Evolutionary conservation across 1,139 yeast genomes (phyloP).

Genomic region (Pichia sp.): DNA sequence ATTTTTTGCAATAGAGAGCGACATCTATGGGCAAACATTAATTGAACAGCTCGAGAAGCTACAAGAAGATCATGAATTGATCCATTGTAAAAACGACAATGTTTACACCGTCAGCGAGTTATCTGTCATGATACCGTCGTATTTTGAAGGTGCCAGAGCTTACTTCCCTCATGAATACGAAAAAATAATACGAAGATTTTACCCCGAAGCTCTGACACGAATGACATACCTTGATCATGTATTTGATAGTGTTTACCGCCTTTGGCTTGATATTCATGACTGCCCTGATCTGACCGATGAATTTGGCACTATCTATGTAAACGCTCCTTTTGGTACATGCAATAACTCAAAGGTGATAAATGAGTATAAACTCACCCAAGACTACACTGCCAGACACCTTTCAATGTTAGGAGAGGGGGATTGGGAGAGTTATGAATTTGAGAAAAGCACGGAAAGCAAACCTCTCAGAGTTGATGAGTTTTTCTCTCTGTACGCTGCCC

Average conservation of each 20-base stretch:
- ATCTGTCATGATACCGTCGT: slow-evolving; percentile 41
- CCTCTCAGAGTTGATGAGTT: slow-evolving; percentile 30
- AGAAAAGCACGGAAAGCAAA: slow-evolving; percentile 21
- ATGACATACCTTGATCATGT: slow-evolving; percentile 22
- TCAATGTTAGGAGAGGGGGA: slow-evolving; percentile 16
- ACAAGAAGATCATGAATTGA: slow-evolving; percentile 31
- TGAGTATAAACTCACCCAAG: slow-evolving; percentile 23
- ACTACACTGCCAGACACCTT: slow-evolving; percentile 25
- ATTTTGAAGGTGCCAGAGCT: slow-evolving; percentile 51
- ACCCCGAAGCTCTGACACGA: slow-evolving; percentile 32
- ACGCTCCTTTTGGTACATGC: slow-evolving; percentile 18
- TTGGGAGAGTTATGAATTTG: slow-evolving; percentile 15
- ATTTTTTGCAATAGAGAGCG: slow-evolving; percentile 19
- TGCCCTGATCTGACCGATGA: slow-evolving; percentile 24
- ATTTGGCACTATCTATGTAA: slow-evolving; percentile 13
- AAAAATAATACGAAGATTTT: slow-evolving; percentile 42
- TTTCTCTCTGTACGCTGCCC: slow-evolving; percentile 21
- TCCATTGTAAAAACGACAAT: slow-evolving; percentile 54
- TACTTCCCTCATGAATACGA: slow-evolving; percentile 42
- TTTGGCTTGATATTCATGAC: slow-evolving; percentile 25
- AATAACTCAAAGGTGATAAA: slow-evolving; percentile 19
- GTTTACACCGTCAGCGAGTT: slow-evolving; percentile 43
- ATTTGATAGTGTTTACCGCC: slow-evolving; percentile 21
- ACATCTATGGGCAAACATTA: slow-evolving; percentile 7
- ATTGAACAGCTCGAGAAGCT: slow-evolving; percentile 22